Conservation (phyloP, 208 protist genomes). For the Leishmania lainsoni region DNA sequence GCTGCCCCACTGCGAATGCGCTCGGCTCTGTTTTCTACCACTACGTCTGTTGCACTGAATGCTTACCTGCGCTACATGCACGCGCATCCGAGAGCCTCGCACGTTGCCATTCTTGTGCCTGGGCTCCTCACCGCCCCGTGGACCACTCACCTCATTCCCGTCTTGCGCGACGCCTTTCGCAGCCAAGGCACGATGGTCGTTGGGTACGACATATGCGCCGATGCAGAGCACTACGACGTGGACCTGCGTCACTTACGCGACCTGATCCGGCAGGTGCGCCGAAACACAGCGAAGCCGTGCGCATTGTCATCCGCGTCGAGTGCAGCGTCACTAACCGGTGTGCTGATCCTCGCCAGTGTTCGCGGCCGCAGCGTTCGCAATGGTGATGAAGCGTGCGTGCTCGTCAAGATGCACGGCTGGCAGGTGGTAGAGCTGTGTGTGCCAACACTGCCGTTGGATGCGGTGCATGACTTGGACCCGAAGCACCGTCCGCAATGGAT, state of each 20-base stretch:
- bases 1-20: not conserved
- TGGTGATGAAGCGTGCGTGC: not conserved
- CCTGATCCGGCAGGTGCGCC: not conserved
- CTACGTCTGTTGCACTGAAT: conserved; percentile 11
- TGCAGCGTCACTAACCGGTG: not conserved
- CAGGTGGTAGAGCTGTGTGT: conserved; percentile 30
- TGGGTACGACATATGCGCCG: conserved; percentile 27
- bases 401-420: conserved; percentile 29
- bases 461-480: not conserved
- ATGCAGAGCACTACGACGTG: conserved; percentile 24
- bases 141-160: conserved; percentile 21
- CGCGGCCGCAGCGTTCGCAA: conserved; percentile 8
- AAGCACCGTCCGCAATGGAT: not conserved
- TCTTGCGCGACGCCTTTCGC: conserved; percentile 7
- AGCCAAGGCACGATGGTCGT: conserved; percentile 13
- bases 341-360: conserved; percentile 15
- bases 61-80: conserved; percentile 20
- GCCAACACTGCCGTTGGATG: conserved; percentile 24
- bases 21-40: conserved; percentile 18
- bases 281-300: not conserved
- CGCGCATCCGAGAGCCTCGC: not conserved
- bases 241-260: conserved; percentile 17
- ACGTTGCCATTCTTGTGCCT: conserved; percentile 23
- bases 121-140: conserved; percentile 31
- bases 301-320: not conserved